Evolutionary conservation across 768 basidiomycete species (phyloP), one percentile per base, ranked within the genome.

Genomic region (Strobilomyces confusus): DNA sequence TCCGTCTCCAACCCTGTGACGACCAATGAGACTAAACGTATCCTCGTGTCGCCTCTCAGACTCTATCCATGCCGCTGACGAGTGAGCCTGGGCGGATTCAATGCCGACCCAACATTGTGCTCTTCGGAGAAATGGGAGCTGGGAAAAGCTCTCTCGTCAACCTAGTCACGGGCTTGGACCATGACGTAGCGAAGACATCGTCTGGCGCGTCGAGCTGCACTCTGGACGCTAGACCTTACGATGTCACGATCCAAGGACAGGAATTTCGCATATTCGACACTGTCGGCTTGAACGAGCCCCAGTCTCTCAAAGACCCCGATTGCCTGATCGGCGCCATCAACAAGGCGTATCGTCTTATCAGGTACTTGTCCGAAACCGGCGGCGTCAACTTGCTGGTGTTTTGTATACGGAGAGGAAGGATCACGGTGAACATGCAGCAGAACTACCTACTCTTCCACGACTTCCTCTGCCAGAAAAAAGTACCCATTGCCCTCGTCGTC

Each of bases 141-240:
- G 71, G 72, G 1, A 78, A 78, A 54, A 77, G 75, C 51, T 75
- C 74, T 1, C 55, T 78, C 14, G 58, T 77, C 52, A 78, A 77
- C 58, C 70, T 78, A 65, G 57, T 78, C 34, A 44, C 59, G 17
- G 67, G 67, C 23, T 25, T 34, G 1, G 52, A 68, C 4, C 52
- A 5, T 15, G 63, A 59, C 6, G 48, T 52, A 15, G 75, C 75
- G 1, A 38, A 2, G 5, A 62, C 61, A 2, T 73, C 73, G 17
- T 67, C 63, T 22, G 54, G 61, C 8, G 69, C 65, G n/a, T 53
- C 54, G 8, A 68, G 68, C 23, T 73, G 70, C 48, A 75, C 75
- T 2, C 58, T 77, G 46, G 51, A 68, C 7, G 66, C 59, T 37
- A 58, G 50, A 20, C 42, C 57, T 1, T 73, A 75, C 58, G 41